These are phyloP conservation scores for Tephrocybe sp. DNA, from an alignment of 768 basidiomycete species.

Conservation along the genomic window DNA sequence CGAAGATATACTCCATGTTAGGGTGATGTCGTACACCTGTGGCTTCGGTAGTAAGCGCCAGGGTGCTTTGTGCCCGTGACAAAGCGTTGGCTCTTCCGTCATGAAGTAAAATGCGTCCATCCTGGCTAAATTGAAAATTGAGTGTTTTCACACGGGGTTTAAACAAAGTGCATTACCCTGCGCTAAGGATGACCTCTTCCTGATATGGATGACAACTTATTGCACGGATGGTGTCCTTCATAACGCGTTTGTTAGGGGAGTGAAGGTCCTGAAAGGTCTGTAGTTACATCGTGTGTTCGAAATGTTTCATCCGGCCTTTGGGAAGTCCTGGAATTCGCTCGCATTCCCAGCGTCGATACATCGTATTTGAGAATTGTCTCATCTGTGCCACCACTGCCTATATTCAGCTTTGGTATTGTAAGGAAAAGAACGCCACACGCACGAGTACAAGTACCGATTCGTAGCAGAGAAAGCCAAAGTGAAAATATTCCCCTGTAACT, in stretches of 20 bases:
- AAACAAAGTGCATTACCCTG: constrained; percentile 42
- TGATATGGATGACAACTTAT: constrained; percentile 64
- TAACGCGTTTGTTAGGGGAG: neutral
- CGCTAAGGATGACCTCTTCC: constrained; percentile 68
- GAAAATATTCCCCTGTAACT: constrained; percentile 64
- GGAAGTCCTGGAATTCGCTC: constrained; percentile 8
- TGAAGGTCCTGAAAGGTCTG: neutral
- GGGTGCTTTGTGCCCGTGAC: constrained; percentile 42
- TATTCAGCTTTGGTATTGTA: neutral
- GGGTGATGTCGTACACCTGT: constrained; percentile 71
- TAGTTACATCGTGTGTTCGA: constrained; percentile 26
- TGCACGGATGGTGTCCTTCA: constrained; percentile 62
- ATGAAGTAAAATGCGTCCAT: constrained; percentile 62
- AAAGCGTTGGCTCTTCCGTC: constrained; percentile 45
- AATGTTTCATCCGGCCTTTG: constrained; percentile 22
- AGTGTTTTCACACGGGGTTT: constrained; percentile 6
- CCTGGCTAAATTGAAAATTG: constrained; percentile 45
- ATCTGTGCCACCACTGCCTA: constrained; percentile 53
- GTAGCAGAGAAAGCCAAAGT: constrained; percentile 67
- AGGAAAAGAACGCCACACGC: constrained; percentile 10
- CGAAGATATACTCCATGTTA: constrained; percentile 62
- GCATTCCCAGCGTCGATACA: constrained; percentile 33
- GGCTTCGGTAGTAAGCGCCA: constrained; percentile 55
- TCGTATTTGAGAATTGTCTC: constrained; percentile 53
- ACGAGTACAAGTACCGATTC: constrained; percentile 23